Evolutionary conservation across 345 rosid species (phyloP), one percentile per base, ranked within the genome.

Genomic region (Brassica rapa): DNA sequence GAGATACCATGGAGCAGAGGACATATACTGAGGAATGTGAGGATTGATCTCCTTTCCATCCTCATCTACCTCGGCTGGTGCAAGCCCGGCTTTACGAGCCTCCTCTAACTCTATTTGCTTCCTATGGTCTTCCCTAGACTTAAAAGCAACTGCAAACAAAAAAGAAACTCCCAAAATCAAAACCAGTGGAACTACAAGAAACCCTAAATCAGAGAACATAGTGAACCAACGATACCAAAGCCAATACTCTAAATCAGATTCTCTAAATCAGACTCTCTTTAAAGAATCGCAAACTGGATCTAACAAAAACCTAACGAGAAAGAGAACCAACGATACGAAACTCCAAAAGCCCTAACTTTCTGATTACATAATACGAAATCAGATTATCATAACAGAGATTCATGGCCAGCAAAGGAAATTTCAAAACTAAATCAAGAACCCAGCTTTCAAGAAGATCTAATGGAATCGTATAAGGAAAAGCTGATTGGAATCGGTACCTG

Each of bases 1-100:
- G 62, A 91, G 92, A 39, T 90, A 90, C 90, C 90, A 90, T 27
- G 92, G 94, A 1, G 92, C 94, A 43, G 92, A 88, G 1, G 91
- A 88, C 94, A 88, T 88, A 68, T 90, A 86, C 84, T 88, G 90
- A 30, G 94, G 94, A 63, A 88, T 90, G 68, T 88, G 94, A 70
- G 90, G 94, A 67, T 89, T 89, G 59, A 89, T 89, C 62, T 86
- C 90, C 61, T 87, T 89, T 23, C 94, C 94, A 86, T 86, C 94
- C 66, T 90, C 92, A 46, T 90, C 94, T 11, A 90, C 81, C 71
- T 90, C 94, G 21, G 91, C 91, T 1, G 91, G 94, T 0, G 94
- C 94, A 80, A 90, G 94, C 41, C 94, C 94, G 0, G 92, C 94
- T 79, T 88, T 88, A 29, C 94, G 86, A 0, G 92, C 92, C 75